Evolutionary conservation across 345 rosid genomes (phyloP).

Genomic region (Pistacia vera): DNA sequence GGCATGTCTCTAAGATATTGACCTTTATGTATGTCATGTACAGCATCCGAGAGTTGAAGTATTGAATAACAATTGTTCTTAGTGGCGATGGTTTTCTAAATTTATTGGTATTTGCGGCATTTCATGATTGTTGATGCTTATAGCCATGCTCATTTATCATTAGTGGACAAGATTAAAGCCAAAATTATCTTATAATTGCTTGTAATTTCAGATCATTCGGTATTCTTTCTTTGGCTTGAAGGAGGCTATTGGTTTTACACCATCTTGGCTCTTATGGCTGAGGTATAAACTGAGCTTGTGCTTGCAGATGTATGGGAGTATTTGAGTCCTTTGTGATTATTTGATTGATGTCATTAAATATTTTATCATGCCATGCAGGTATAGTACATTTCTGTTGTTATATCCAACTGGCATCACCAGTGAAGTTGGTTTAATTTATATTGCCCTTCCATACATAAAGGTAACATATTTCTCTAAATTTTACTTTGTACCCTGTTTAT

Average conservation of each 20-base stretch:
- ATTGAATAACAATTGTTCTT: background rate
- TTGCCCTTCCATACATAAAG: slow-evolving; percentile 79
- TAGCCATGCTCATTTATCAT: background rate
- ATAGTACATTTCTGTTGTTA: slow-evolving; percentile 79
- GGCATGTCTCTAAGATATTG: background rate
- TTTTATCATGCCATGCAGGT: slow-evolving; percentile 44
- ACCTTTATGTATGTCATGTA: background rate
- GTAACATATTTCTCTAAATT: slow-evolving; percentile 35
- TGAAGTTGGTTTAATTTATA: slow-evolving; percentile 88
- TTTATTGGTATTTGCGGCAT: background rate
- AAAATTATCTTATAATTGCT: slow-evolving; percentile 8
- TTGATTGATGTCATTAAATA: slow-evolving; percentile 6
- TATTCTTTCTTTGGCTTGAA: slow-evolving; percentile 93
- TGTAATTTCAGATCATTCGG: slow-evolving; percentile 67
- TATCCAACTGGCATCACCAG: slow-evolving; percentile 90
- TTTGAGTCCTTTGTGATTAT: background rate
- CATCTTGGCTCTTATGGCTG: slow-evolving; percentile 96
- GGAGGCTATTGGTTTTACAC: slow-evolving; percentile 83
- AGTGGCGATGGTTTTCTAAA: background rate
- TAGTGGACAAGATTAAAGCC: background rate
- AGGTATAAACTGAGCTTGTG: slow-evolving; percentile 45
- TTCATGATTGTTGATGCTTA: slow-evolving; percentile 1
- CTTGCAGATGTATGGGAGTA: background rate
- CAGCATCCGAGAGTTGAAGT: background rate
- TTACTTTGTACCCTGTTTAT: background rate